phyloP scores from a whole-genome alignment of 495 filamentous ascomycete genomes.

The Penicillium bovifimosum region DNA sequence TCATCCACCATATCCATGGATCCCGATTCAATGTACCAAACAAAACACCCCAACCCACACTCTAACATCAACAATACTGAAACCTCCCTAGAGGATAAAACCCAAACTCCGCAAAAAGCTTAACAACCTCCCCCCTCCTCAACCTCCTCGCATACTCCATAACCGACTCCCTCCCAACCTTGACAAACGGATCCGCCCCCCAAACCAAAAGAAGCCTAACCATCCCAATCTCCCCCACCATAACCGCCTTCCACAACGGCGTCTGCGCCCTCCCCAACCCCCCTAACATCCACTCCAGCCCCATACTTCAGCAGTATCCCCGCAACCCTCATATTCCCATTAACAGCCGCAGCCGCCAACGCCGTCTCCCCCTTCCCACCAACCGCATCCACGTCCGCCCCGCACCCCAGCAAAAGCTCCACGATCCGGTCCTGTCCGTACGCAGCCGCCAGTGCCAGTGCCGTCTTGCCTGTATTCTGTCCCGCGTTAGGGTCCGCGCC shows the following conservation, averaged over 20 bases:
- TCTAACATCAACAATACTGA: background rate
- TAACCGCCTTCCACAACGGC: slow-evolving; percentile 16
- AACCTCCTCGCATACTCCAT: background rate
- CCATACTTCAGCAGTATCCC: slow-evolving; percentile 33
- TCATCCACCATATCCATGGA: background rate
- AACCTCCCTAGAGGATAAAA: background rate
- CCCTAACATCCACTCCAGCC: slow-evolving; percentile 26
- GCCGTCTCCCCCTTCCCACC: slow-evolving; percentile 30
- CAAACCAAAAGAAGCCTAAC: slow-evolving; percentile 9
- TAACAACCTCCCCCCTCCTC: background rate
- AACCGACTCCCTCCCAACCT: background rate
- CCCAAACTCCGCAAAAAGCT: background rate
- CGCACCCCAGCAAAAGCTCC: slow-evolving; percentile 35
- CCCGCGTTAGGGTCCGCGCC: slow-evolving; percentile 18
- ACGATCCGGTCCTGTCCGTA: slow-evolving; percentile 31
- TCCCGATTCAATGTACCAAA: background rate
- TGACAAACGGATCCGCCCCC: slow-evolving; percentile 9
- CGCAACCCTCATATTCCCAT: slow-evolving; percentile 33
- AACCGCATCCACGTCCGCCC: slow-evolving; percentile 36
- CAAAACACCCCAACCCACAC: background rate
- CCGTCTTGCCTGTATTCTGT: slow-evolving; percentile 2
- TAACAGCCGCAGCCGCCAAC: slow-evolving; percentile 36
- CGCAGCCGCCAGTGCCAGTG: slow-evolving; percentile 27
- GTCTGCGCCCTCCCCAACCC: slow-evolving; percentile 4
- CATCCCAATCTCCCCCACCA: slow-evolving; percentile 1